A percentile compares a stretch with the other conserved stretches of the same genome.
phyloP scores from a whole-genome alignment of 1,284 basidiomycete species.

The Fomitopsis betulina region DNA sequence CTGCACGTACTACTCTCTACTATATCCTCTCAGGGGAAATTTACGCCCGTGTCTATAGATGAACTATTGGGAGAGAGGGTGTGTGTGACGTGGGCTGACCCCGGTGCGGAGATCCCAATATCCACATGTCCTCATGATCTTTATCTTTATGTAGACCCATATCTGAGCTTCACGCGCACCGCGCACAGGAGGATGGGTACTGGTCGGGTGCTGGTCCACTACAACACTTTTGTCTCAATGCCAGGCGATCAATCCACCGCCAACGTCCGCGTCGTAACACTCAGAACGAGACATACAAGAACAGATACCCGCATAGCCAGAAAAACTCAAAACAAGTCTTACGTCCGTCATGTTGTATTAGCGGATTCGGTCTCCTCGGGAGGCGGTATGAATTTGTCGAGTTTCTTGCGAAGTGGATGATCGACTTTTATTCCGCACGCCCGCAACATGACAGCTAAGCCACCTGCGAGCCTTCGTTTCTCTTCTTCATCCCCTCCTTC shows the following conservation, averaged over 20 bases:
- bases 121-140: slow-evolving; percentile 21
- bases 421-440: slow-evolving; percentile 54
- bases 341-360: not conserved
- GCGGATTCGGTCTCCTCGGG: not conserved
- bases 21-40: too few species aligned
- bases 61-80: too few species aligned
- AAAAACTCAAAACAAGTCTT: not conserved
- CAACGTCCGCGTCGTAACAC: not conserved
- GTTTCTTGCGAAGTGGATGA: slow-evolving; percentile 59
- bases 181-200: slow-evolving; percentile 16
- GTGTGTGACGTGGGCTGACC: too few species aligned
- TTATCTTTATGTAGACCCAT: too few species aligned
- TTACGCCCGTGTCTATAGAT: too few species aligned
- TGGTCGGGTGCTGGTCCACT: slow-evolving; percentile 10
- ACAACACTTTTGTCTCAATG: not conserved
- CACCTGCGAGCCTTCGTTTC: slow-evolving; percentile 39
- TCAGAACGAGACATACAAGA: not conserved
- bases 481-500: slow-evolving; percentile 44
- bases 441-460: slow-evolving; percentile 46
- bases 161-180: too few species aligned
- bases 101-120: too few species aligned
- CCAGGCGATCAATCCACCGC: not conserved
- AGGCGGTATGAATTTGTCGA: slow-evolving; percentile 45
- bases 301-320: not conserved
- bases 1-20: too few species aligned